Base-by-base conservation (phyloP, 805 yeast species). In the Barnettozyma wickerhamii region DNA sequence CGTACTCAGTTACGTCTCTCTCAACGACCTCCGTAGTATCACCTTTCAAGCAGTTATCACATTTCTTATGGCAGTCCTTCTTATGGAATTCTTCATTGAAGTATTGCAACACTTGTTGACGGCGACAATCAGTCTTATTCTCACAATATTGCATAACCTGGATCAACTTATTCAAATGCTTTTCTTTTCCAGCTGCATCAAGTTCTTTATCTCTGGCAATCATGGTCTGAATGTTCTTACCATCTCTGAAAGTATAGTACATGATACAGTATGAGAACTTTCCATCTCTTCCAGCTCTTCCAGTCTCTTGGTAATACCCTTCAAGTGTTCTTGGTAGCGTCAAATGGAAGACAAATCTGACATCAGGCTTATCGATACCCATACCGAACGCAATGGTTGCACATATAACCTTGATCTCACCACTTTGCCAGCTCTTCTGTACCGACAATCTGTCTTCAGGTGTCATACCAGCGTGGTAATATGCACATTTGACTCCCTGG, bases 311-410 rank as follows among this genome's bases (percentile, higher is more conserved):
- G 55, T 93, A 93, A 60, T 93, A 93, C 0, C 97, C 98, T 63
- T 93, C 99, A 48, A 93, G 68, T 39, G 88, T 86, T 53, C 96
- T 68, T 0, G 99, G 97, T 19, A 93, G 65, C 6, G 93, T 85
- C 48, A 83, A 71, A 64, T 93, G 99, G 31, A 87, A 79, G 4
- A 93, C 98, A 66, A 74, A 90, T 35, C 99, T 69, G 10, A 93
- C 99, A 62, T 93, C 95, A 0, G 96, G 85, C 60, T 93, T 93
- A 64, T 93, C 99, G 42, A 93, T 91, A 35, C 99, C 99, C 99
- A 93, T 93, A 20, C 99, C 99, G 71, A 93, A 93, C 0, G 99
- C 99, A 53, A 93, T 84, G 0, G 99, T 93, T 0, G 99, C 99
- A 66, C 97, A 91, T 12, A 93, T 89, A 1, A 90, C 83, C 56